phyloP scores from a whole-genome alignment of 768 basidiomycete species.

The Epithele typhae region DNA sequence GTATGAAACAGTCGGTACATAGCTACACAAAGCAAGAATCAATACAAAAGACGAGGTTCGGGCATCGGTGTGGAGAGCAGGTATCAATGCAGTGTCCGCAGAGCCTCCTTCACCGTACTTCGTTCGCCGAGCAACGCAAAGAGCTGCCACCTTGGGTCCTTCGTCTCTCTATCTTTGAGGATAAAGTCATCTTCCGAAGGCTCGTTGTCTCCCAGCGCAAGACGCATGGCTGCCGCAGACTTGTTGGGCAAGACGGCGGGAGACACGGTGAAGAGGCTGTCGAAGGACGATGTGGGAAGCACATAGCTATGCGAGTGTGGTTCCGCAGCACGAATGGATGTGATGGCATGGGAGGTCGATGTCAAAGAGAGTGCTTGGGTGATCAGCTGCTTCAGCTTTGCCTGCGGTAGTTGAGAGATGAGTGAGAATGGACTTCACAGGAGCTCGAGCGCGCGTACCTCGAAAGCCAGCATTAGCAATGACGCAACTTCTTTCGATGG shows the following conservation, averaged over 20 bases:
- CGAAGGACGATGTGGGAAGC: slow-evolving; percentile 67
- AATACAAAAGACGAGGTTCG: too few relatives aligned
- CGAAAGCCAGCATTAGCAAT: slow-evolving; percentile 73
- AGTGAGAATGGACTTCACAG: neutral
- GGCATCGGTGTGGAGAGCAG: too few relatives aligned
- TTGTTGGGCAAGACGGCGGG: slow-evolving; percentile 77
- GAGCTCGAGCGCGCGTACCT: slow-evolving; percentile 39
- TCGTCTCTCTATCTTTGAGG: slow-evolving; percentile 50
- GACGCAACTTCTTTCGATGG: slow-evolving; percentile 62
- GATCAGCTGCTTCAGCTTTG: slow-evolving; percentile 80
- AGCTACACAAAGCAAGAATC: too few relatives aligned
- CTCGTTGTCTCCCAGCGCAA: slow-evolving; percentile 54
- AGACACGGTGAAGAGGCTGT: slow-evolving; percentile 71
- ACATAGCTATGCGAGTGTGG: slow-evolving; percentile 34
- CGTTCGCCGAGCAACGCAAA: slow-evolving; percentile 70
- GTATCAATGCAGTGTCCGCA: slow-evolving; percentile 31
- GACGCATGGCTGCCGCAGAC: slow-evolving; percentile 71
- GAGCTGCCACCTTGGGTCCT: slow-evolving; percentile 73
- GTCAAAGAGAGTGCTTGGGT: slow-evolving; percentile 77
- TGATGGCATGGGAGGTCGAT: slow-evolving; percentile 69
- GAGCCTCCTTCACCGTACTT: slow-evolving; percentile 63
- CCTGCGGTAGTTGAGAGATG: slow-evolving; percentile 35
- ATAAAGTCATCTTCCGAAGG: slow-evolving; percentile 49
- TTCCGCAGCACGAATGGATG: slow-evolving; percentile 63
- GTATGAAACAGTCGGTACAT: too few relatives aligned